Evolutionary conservation across 306 rosid genomes (phyloP).

Genomic region (Astragalus membranaceus): DNA sequence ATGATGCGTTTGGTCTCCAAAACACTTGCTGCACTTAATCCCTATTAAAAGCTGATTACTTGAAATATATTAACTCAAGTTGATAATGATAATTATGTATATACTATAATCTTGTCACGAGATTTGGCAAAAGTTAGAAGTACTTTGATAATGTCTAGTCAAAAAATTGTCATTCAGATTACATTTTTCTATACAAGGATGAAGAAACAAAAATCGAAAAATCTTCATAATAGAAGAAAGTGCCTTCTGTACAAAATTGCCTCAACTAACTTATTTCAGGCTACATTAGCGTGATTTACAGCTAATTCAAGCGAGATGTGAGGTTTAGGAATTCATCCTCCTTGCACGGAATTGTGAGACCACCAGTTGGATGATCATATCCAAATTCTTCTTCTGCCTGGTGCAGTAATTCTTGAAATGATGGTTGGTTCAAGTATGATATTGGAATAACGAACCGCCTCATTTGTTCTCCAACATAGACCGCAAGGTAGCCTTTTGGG

Average conservation of each 20-base stretch:
- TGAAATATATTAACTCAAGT: neutral
- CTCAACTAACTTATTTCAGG: neutral
- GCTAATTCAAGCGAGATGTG: constrained; percentile 16
- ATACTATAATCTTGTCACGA: neutral
- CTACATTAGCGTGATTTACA: neutral
- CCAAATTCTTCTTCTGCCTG: constrained; percentile 24
- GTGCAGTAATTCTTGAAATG: constrained; percentile 20
- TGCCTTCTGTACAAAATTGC: constrained; percentile 6
- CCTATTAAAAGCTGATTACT: neutral
- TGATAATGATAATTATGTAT: neutral
- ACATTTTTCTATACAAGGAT: neutral
- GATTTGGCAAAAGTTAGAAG: neutral
- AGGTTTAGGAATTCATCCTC: constrained; percentile 22
- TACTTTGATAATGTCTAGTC: neutral
- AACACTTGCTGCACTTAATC: neutral
- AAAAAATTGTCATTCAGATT: neutral
- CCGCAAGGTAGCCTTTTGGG: constrained; percentile 34
- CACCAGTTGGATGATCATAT: constrained; percentile 29
- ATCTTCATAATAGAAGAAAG: neutral
- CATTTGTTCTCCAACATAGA: constrained; percentile 15
- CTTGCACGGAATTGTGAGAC: constrained; percentile 30
- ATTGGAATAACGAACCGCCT: constrained; percentile 13
- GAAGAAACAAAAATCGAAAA: too few species aligned
- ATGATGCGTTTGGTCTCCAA: neutral
- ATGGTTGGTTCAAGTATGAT: constrained; percentile 19